Evolutionary conservation across 306 rosid genomes (phyloP), one percentile per base, ranked within the genome.

Genomic region (Cucumis melo): DNA sequence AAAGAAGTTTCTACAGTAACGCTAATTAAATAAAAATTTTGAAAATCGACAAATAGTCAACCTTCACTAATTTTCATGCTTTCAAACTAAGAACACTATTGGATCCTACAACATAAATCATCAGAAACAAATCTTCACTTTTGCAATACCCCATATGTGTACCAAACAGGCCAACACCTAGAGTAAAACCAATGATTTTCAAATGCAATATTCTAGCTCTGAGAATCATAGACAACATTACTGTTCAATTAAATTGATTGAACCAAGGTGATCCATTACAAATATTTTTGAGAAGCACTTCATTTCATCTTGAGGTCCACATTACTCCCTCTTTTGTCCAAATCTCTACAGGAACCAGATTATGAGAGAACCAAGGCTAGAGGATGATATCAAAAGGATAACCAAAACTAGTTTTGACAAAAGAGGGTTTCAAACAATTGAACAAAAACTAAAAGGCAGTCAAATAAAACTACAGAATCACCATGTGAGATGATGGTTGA

Each of bases 401-500:
- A 38, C 13, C 27, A 5, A 19, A 39, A 65, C 51, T 34, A 34
- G 6, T 34, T 34, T 63, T 63, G 73, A 65, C 2, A 56, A 55
- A 78, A 54, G 38, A 16, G 74, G 34, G 39, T 77, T 63, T 50
- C 64, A 55, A 36, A 53, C 9, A 62, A 12, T 66, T 65, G 7
- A 19, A 24, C 54, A 42, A 77, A 32, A 21, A 27, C 53, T 6
- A 75, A 48, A 29, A 77, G 16, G 8, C 55, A 17, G 10, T 6
- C 9, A 1, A 53, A 50, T 59, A 23, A 61, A 32, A 21, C 58
- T 39, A 42, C 14, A 24, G 32, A 10, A 38, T 32, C 80, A 93
- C 98, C 97, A 74, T 93, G 97, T 24, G 97, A 91, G 80, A 93
- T 90, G 63, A 93, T 89, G 74, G 97, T 93, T 80, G 98, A 91